These are phyloP conservation scores for Cryphonectria parasitica DNA, from an alignment of 2,329 filamentous ascomycete genomes.

Conservation along the genomic window DNA sequence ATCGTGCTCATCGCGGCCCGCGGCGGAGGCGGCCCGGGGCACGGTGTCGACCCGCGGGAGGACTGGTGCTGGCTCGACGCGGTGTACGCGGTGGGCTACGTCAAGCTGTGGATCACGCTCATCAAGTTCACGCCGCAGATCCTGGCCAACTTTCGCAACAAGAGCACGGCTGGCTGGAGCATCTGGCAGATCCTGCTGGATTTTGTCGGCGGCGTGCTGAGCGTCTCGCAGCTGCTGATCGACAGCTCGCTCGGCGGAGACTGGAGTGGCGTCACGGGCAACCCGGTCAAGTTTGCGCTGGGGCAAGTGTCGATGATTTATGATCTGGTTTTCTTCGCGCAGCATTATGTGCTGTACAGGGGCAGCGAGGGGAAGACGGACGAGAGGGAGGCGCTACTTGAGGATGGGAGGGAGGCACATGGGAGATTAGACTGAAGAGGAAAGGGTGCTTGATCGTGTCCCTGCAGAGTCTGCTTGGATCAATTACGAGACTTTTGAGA, in stretches of 20 bases:
- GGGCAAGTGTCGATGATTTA: conserved; percentile 86
- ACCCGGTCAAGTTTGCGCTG: conserved; percentile 86
- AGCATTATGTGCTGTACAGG: conserved; percentile 84
- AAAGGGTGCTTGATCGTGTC: neutral
- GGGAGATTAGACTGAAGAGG: conserved; percentile 39
- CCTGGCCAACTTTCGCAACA: conserved; percentile 79
- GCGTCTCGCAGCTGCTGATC: conserved; percentile 78
- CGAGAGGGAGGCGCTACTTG: conserved; percentile 45
- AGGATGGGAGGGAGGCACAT: conserved; percentile 35
- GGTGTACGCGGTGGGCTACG: conserved; percentile 74
- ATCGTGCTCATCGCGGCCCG: conserved; percentile 51
- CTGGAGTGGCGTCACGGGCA: conserved; percentile 90
- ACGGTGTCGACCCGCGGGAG: conserved; percentile 40
- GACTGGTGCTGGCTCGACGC: conserved; percentile 67
- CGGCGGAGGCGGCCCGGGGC: conserved; percentile 29
- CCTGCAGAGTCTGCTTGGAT: neutral
- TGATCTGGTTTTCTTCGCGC: conserved; percentile 81
- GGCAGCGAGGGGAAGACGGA: conserved; percentile 36
- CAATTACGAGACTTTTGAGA: neutral
- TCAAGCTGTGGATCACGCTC: conserved; percentile 86
- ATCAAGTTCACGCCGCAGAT: conserved; percentile 94
- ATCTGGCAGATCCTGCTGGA: conserved; percentile 86
- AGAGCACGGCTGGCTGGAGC: conserved; percentile 86
- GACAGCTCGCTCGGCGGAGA: conserved; percentile 84
- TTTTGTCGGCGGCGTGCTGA: conserved; percentile 78